Conservation (phyloP, 495 filamentous ascomycete species). For the Rhypophila decipiens region DNA sequence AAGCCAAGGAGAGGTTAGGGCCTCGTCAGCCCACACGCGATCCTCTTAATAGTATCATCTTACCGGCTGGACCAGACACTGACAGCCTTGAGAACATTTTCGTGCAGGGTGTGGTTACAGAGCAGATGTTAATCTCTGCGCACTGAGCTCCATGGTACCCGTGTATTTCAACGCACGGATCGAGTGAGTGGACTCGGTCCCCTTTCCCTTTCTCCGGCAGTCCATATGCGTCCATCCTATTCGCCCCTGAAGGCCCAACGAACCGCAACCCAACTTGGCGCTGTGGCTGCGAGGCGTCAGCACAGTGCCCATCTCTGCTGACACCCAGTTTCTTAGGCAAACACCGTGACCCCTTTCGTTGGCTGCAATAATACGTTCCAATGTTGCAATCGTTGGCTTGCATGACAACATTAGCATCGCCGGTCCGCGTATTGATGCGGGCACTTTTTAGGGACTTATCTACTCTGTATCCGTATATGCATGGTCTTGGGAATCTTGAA, state of each 20-base stretch:
- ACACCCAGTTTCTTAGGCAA: background rate
- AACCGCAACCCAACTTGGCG: background rate
- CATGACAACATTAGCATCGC: background rate
- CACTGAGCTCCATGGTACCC: background rate
- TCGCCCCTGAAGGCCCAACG: background rate
- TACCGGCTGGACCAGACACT: background rate
- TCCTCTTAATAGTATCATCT: too few relatives aligned
- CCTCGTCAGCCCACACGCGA: background rate
- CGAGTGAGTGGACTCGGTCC: background rate
- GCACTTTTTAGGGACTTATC: background rate
- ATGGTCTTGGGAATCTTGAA: background rate
- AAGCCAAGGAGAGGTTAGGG: background rate
- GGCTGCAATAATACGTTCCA: background rate
- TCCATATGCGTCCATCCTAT: too few relatives aligned
- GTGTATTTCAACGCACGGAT: background rate
- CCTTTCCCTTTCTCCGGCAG: background rate
- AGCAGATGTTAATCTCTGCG: background rate
- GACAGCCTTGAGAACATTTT: background rate
- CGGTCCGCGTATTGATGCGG: background rate
- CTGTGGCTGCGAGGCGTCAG: background rate
- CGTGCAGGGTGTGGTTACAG: background rate
- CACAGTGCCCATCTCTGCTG: background rate
- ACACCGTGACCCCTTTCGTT: background rate
- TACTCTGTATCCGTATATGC: background rate
- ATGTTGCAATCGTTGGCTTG: background rate